Evolutionary conservation across 2,329 filamentous ascomycete genomes (phyloP).

Genomic region (Fusarium subglutinans): DNA sequence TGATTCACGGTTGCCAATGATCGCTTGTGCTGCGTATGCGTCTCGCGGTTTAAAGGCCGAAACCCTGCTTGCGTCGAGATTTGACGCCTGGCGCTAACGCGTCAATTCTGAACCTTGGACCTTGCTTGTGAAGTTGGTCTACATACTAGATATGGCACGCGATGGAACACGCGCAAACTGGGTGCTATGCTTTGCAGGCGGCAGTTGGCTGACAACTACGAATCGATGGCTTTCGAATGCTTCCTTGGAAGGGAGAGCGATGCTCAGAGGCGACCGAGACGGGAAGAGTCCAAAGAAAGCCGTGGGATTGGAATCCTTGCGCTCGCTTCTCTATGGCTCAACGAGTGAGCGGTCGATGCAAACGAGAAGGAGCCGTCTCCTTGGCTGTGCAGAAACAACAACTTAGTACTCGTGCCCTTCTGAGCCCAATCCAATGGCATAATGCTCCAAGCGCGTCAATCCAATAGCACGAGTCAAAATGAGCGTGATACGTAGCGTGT

Average conservation of each 20-base stretch:
- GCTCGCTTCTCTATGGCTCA: constrained; percentile 32
- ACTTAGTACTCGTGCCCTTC: constrained; percentile 16
- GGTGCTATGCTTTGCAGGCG: constrained; percentile 21
- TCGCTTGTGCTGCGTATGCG: constrained; percentile 18
- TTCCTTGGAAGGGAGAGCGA: constrained; percentile 21
- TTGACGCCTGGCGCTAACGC: background rate
- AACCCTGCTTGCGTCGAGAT: constrained; percentile 3
- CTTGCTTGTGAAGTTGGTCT: background rate
- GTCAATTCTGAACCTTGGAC: background rate
- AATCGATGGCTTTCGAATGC: constrained; percentile 6
- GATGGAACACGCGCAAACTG: constrained; percentile 8
- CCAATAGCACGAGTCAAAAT: constrained; percentile 8
- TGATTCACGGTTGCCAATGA: constrained; percentile 33
- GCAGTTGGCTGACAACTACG: constrained; percentile 16
- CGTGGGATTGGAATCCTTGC: constrained; percentile 43
- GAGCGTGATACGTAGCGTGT: background rate
- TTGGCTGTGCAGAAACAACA: constrained; percentile 22
- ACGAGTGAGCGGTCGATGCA: constrained; percentile 32
- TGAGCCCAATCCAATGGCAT: constrained; percentile 15
- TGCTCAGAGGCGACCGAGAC: constrained; percentile 23
- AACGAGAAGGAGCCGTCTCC: constrained; percentile 30
- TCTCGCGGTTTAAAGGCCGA: constrained; percentile 27
- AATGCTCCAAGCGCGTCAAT: background rate
- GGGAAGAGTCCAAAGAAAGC: constrained; percentile 33
- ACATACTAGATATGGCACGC: background rate